A percentile compares a stretch with the other conserved stretches of the same genome.
Evolutionary conservation across 208 protist species (phyloP).

Genomic region (Vickermania ingenoplastis): DNA sequence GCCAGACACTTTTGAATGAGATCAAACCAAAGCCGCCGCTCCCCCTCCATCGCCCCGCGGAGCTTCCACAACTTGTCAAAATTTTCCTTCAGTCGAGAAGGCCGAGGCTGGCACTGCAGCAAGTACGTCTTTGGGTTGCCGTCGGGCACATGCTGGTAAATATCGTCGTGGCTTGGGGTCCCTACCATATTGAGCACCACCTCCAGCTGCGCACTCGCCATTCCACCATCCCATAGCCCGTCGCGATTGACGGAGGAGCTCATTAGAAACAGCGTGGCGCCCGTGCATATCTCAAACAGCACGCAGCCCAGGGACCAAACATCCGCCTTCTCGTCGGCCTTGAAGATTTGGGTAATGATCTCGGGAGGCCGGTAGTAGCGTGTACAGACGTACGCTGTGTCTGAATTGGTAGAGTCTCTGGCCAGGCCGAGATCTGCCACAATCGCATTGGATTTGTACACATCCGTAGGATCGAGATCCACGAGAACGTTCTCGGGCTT

Average conservation of each 20-base stretch:
- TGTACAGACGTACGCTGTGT: slow-evolving; percentile 92
- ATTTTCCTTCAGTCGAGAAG: slow-evolving; percentile 37
- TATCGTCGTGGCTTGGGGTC: slow-evolving; percentile 49
- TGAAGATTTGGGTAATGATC: slow-evolving; percentile 75
- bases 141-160: slow-evolving; percentile 56
- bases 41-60: slow-evolving; percentile 12
- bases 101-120: slow-evolving; percentile 38
- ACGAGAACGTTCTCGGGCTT: slow-evolving; percentile 97
- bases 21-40: slow-evolving; percentile 60
- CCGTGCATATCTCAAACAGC: slow-evolving; percentile 89
- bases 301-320: slow-evolving; percentile 94
- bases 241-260: slow-evolving; percentile 53
- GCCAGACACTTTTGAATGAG: slow-evolving; percentile 62
- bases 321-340: slow-evolving; percentile 74
- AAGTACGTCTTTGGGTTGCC: slow-evolving; percentile 79
- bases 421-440: slow-evolving; percentile 88
- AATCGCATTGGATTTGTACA: slow-evolving; percentile 53
- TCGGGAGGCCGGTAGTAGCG: slow-evolving; percentile 95
- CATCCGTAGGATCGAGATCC: slow-evolving; percentile 35
- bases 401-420: slow-evolving; percentile 55
- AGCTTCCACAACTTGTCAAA: slow-evolving; percentile 53
- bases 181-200: slow-evolving; percentile 74
- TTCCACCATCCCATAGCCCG: slow-evolving; percentile 67
- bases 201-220: slow-evolving; percentile 74
- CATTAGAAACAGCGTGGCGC: slow-evolving; percentile 90